Base-by-base conservation (phyloP, 257 asterid species). In the Rubia yunnanensis region DNA sequence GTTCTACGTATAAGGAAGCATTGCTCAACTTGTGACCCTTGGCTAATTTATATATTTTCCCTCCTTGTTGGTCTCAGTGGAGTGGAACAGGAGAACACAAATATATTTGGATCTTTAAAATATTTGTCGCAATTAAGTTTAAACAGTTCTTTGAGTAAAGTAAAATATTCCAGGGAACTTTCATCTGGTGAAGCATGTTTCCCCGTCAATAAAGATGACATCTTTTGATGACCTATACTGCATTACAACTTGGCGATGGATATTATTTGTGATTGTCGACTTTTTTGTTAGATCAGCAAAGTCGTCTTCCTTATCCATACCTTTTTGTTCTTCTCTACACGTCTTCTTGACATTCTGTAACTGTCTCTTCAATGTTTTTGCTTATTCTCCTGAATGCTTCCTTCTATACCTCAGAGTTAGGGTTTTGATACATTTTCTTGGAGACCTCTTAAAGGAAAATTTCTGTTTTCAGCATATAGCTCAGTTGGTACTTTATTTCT, bases 321-420 rank as follows among this genome's bases (percentile, higher is more conserved):
- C 6, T 60, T 10, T 20, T 60, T n/a, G 23, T 35, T 20, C 18
- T n/a, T 20, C 23, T 20, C 7, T 38, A 41, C 7, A 0, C 36
- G 26, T 22, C 23, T 23, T 17, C 30, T 26, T 22, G 23, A 36
- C 36, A 39, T 38, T 38, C 24, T 20, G 53, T 11, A 31, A 17
- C 5, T 17, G 11, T 38, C 34, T 13, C 35, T 22, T 17, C 27
- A 36, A 23, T 10, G 6, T 3, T 35, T 4, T 61, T 61, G 44
- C 65, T 60, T 60, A 20, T 60, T 60, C 24, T 61, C 35, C 2
- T 38, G 32, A 39, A 23, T 63, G 67, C 39, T 32, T 44, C 49
- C 44, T 18, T 22, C 24, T 49, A 41, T 11, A 18, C 20, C 61
- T 59, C 20, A 61, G 32, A 15, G 18, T 39, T 39, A 39, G 18